Evolutionary conservation across 257 asterid genomes (phyloP).

Genomic region (Eucommia ulmoides): DNA sequence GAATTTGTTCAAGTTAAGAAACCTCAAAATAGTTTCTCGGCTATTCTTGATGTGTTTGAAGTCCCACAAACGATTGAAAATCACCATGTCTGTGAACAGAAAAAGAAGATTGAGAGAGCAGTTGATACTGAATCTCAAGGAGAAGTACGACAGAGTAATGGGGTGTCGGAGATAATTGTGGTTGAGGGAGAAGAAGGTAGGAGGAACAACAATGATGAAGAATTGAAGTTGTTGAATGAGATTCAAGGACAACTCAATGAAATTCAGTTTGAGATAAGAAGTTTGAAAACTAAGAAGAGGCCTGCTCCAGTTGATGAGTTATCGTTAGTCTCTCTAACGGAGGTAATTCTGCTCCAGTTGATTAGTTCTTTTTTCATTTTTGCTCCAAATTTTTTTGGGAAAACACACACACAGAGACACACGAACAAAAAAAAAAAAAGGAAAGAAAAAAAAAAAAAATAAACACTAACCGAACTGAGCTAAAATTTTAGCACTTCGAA

Average conservation of each 20-base stretch:
- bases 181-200: constrained; percentile 11
- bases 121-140: constrained; percentile 17
- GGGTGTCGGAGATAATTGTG: constrained; percentile 29
- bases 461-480: no score
- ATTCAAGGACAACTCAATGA: constrained; percentile 40
- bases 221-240: constrained; percentile 48
- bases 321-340: constrained; percentile 22
- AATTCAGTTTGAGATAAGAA: constrained; percentile 39
- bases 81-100: constrained; percentile 15
- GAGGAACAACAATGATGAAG: constrained; percentile 27
- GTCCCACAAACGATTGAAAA: constrained; percentile 54
- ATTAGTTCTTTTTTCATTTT: constrained; percentile 2
- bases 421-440: neutral
- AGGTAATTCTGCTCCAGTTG: constrained; percentile 23
- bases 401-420: neutral
- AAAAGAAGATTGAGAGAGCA: constrained; percentile 16
- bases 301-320: constrained; percentile 19
- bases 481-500: no score
- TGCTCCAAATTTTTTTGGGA: neutral
- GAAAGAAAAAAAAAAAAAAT: no score
- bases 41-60: constrained; percentile 76
- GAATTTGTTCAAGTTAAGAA: constrained; percentile 15
- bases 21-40: constrained; percentile 19
- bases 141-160: constrained; percentile 16
- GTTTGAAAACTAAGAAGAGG: constrained; percentile 26